Evolutionary conservation across 257 asterid genomes (phyloP).

Genomic region (Henckelia pumila): DNA sequence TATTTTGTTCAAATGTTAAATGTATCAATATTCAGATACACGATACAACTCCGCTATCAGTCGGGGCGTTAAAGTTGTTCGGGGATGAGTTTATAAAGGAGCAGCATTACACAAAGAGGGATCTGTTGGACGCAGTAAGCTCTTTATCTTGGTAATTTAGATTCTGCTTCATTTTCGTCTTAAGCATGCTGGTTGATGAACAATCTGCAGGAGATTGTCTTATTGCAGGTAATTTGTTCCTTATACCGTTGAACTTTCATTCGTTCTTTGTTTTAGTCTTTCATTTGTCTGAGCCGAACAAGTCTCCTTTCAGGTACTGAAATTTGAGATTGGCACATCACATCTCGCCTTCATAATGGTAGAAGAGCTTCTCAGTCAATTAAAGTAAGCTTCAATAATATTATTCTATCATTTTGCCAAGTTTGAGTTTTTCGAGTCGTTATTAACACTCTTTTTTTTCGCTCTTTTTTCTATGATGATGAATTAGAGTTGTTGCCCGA

Average conservation of each 20-base stretch:
- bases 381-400: slow-evolving; percentile 47
- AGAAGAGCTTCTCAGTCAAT: slow-evolving; percentile 61
- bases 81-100: slow-evolving; percentile 58
- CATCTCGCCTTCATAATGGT: slow-evolving; percentile 41
- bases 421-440: background rate
- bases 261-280: slow-evolving; percentile 17
- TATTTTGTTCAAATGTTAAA: slow-evolving; percentile 25
- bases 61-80: slow-evolving; percentile 48
- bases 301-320: slow-evolving; percentile 43
- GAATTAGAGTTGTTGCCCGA: slow-evolving; percentile 53
- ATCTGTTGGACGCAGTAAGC: slow-evolving; percentile 73
- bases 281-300: slow-evolving; percentile 19
- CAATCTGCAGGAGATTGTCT: slow-evolving; percentile 57
- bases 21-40: slow-evolving; percentile 50
- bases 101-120: slow-evolving; percentile 74
- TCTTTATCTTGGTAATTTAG: slow-evolving; percentile 23
- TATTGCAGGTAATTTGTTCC: slow-evolving; percentile 58
- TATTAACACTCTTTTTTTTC: background rate
- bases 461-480: slow-evolving; percentile 7
- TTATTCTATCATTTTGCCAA: slow-evolving; percentile 3
- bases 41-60: slow-evolving; percentile 57
- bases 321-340: slow-evolving; percentile 56
- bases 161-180: slow-evolving; percentile 26
- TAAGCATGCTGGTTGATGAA: slow-evolving; percentile 30
- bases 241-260: slow-evolving; percentile 7